Evolutionary conservation across 495 filamentous ascomycete genomes (phyloP), one percentile per base, ranked within the genome.

Genomic region (Hypoxylon rickii): DNA sequence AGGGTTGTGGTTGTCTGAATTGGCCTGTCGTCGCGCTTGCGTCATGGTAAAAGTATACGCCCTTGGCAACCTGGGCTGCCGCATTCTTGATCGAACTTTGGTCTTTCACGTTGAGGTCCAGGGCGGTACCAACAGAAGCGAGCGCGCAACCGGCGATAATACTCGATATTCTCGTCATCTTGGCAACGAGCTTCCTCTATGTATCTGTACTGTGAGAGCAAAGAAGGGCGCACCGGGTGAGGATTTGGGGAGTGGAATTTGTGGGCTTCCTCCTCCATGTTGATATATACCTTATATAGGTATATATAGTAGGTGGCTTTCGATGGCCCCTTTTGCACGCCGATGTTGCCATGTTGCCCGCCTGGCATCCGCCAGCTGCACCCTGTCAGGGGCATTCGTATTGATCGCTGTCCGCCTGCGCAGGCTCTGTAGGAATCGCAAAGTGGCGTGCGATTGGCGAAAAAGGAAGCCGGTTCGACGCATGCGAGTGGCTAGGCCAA

Each of bases 11-110:
- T 2, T 90, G 70, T 66, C 86, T 89, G 12, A 68, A 68, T 43
- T 68, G 66, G 3, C 88, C 88, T 2, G 87, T 84, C 1, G 79
- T 77, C 37, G 88, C 82, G 38, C 85, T 87, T 1, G 86, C 83
- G 17, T 80, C 72, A 68, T 87, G 84, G 7, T 86, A 87, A 1
- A 81, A 84, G 58, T 90, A 91, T 51, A 79, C 44, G 3, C 77
- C 77, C 44, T 67, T 78, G 11, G 75, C 74, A 22, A 79, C 71
- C 26, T 73, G 69, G 29, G 65, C 64, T 1, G 77, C 75, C 10
- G 70, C 67, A 0, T 67, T 47, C 38, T 77, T 78, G 21, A 76
- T 57, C 2, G 76, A 76, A 8, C 45, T 67, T 11, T 19, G n/a
- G 11, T 64, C 37, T 10, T 55, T 42, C 8, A 59, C 32, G 39